Evolutionary conservation across 495 filamentous ascomycete species (phyloP).

Genomic region (Xylaria intraflava): DNA sequence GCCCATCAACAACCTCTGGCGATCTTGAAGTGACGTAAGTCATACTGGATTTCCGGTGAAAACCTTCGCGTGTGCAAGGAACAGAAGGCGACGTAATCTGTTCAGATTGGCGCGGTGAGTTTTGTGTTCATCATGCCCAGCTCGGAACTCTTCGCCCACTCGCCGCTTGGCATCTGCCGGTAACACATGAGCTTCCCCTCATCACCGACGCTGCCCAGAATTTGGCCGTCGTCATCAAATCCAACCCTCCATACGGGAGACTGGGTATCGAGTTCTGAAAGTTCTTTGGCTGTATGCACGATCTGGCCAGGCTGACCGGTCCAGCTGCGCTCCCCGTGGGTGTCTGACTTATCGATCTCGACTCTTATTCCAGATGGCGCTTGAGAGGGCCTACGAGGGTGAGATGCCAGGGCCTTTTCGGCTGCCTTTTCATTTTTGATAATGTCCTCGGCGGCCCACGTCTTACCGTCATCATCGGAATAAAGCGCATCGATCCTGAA

Average conservation of each 20-base stretch:
- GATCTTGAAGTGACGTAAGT: too few relatives aligned
- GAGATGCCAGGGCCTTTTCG: constrained; percentile 14
- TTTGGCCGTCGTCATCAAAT: constrained; percentile 56
- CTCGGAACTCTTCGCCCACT: constrained; percentile 50
- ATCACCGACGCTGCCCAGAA: constrained; percentile 53
- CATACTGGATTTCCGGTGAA: background rate
- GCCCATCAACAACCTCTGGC: too few relatives aligned
- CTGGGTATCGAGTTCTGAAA: constrained; percentile 47
- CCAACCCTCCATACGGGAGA: constrained; percentile 55
- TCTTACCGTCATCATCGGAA: constrained; percentile 22
- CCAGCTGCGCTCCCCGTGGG: constrained; percentile 27
- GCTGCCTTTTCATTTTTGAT: constrained; percentile 13
- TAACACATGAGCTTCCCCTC: constrained; percentile 56
- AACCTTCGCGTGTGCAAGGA: background rate
- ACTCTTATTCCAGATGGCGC: constrained; percentile 50
- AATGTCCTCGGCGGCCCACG: constrained; percentile 28
- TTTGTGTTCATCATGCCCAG: constrained; percentile 46
- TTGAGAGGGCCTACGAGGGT: constrained; percentile 18
- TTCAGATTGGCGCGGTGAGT: constrained; percentile 31
- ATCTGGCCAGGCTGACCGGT: constrained; percentile 38
- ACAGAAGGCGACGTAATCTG: background rate
- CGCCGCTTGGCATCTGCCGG: constrained; percentile 45
- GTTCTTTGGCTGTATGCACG: constrained; percentile 39
- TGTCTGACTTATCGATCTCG: constrained; percentile 48
- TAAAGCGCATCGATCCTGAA: constrained; percentile 67